A percentile compares a stretch with the other conserved stretches of the same genome.
phyloP scores from a whole-genome alignment of 1,284 basidiomycete genomes.

The Limonomyces culmigenus region DNA sequence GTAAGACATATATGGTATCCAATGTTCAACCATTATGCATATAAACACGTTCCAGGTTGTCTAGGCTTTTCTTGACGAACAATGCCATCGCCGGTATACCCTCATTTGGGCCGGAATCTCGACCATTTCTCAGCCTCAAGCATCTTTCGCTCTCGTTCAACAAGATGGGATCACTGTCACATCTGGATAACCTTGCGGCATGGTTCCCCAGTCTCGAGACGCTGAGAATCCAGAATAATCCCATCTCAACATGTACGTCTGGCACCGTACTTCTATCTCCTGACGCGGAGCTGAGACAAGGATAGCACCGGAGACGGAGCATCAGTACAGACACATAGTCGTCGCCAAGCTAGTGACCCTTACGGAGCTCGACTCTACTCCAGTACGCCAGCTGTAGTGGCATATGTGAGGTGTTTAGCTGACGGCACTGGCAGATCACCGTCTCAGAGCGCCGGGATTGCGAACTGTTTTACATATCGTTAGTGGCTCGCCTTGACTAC shows the following conservation, averaged over 20 bases:
- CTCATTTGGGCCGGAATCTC: neutral
- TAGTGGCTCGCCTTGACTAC: conserved; percentile 27
- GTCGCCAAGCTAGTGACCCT: conserved; percentile 62
- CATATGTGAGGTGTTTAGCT: too few relatives aligned
- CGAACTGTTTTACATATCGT: conserved; percentile 72
- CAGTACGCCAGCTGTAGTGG: conserved; percentile 28
- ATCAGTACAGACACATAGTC: conserved; percentile 42
- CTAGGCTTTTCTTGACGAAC: neutral
- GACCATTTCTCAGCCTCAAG: conserved; percentile 19
- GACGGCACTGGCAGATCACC: conserved; percentile 32
- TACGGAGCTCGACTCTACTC: conserved; percentile 46
- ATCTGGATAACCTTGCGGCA: conserved; percentile 48
- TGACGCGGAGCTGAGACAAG: too few relatives aligned
- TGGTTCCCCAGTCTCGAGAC: conserved; percentile 51
- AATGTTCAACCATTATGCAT: neutral
- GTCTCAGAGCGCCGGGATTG: conserved; percentile 66
- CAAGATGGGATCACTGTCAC: conserved; percentile 39
- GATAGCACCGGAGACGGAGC: conserved; percentile 22
- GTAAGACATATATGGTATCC: too few relatives aligned
- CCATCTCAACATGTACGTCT: conserved; percentile 36
- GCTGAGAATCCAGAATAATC: conserved; percentile 43
- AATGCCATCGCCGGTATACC: neutral
- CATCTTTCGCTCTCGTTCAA: conserved; percentile 56
- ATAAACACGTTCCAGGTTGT: neutral
- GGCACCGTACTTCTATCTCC: too few relatives aligned